Evolutionary conservation across 1,284 basidiomycete genomes (phyloP), one percentile per base, ranked within the genome.

Genomic region (Sporisorium reilianum): DNA sequence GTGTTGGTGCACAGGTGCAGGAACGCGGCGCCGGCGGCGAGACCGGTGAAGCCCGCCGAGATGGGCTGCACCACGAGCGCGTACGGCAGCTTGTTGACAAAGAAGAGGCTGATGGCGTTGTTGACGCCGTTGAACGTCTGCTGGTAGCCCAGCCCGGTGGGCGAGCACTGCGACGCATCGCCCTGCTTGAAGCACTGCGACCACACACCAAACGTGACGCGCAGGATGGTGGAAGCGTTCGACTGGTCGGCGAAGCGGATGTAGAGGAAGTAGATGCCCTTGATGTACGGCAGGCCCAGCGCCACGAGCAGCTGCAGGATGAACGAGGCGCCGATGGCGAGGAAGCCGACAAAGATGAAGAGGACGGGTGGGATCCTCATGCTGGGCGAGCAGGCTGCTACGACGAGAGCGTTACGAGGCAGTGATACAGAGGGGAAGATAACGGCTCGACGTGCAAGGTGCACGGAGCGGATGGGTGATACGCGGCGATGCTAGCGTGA

Each of bases 1-100:
- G 77, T 71, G 64, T 74, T 75, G 53, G 66, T 66, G 70, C 77
- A 80, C 6, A 80, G 55, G 58, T 71, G 66, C 5, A 80, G 61
- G 66, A 80, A 68, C 16, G 77, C 79, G 16, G 72, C 77, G 26
- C 71, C 75, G 6, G 77, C 77, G 23, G 79, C 79, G 12, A 73
- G 52, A 25, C 75, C 75, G 36, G 75, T 79, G 50, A 80, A 80
- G 10, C 79, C 79, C 12, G 79, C 77, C 16, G 77, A 52, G 44
- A 80, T 78, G 44, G 79, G 77, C 65, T 78, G 75, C 40, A 79
- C n/a, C 2, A 80, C 67, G n/a, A 80, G 72, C 0, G 79, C 77
- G 42, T 78, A 75, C 5, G 75, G 61, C 14, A 80, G 60, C 58
- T 78, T 73, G 64, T 75, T 56, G 49, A 77, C 58, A 51, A 79